Evolutionary conservation across 106 monocot genomes (phyloP), one percentile per base, ranked within the genome.

Genomic region (Allium cepa): DNA sequence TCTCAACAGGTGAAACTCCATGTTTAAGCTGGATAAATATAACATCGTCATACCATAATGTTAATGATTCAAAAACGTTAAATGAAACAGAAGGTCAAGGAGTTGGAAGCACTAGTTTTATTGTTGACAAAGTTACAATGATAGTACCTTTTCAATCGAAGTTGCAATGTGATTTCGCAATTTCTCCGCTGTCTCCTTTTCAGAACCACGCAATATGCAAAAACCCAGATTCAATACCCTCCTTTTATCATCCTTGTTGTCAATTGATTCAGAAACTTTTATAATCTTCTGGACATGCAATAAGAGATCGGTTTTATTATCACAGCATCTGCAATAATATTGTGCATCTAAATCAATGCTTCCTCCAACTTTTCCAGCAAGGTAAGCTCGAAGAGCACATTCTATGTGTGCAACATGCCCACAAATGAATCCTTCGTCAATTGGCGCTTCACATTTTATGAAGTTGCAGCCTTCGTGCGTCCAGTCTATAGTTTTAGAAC

Each of bases 321-420:
- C 93, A 58, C 93, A 93, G 36, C 81, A 71, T 62, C 93, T 80
- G 60, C 93, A 93, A 58, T 77, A 93, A 73, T 93, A 93, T 63
- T 89, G 78, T 5, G 70, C 83, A 81, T 93, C 86, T 67, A 93
- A 79, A 67, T 65, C 68, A 70, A 93, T 84, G 71, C 70, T 73
- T 70, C 88, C 92, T 70, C 85, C 80, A 62, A 93, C 88, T 53
- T 84, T 88, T 49, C 92, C 92, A 66, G 88, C 92, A 66, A 93
- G 64, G 53, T 74, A 85, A 63, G 78, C 69, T 26, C 88, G 36
- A 36, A 36, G 36, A 36, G 36, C 36, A 5, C 36, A 36, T 2
- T 36, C 36, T 36, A 36, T 36, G 63, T 93, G 92, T 51, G 88
- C 88, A 66, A 74, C 69, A 81, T 92, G 92, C 17, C 92, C 92